These are phyloP conservation scores for Epichloe coenophiala DNA, from an alignment of 2,329 filamentous ascomycete species.

Conservation along the genomic window DNA sequence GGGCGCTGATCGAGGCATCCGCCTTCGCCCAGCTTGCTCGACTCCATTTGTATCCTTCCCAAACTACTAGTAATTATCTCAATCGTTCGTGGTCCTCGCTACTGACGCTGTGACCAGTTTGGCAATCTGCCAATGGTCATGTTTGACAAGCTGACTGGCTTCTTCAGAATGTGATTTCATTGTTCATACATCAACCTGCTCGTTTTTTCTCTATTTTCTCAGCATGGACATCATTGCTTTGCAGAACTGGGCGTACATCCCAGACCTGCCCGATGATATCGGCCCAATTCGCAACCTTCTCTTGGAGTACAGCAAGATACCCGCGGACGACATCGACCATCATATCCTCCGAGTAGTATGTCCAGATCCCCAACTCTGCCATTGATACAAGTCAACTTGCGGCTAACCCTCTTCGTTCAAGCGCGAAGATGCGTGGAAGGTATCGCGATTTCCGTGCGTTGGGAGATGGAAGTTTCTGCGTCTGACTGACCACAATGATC, in stretches of 20 bases:
- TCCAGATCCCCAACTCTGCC: neutral
- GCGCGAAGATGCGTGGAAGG: slow-evolving; percentile 33
- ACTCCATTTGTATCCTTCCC: neutral
- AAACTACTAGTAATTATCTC: neutral
- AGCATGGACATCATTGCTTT: slow-evolving; percentile 22
- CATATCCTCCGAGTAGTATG: slow-evolving; percentile 22
- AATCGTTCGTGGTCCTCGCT: neutral
- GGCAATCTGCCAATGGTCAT: neutral
- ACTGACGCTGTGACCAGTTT: neutral
- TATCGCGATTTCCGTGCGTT: slow-evolving; percentile 30
- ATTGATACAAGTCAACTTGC: neutral
- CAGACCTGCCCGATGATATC: slow-evolving; percentile 23
- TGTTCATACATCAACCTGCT: neutral
- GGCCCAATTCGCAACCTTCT: slow-evolving; percentile 23
- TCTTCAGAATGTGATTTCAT: neutral
- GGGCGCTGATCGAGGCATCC: too few relatives aligned
- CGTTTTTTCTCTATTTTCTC: neutral
- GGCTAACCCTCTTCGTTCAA: slow-evolving; percentile 10
- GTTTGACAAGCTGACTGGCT: neutral
- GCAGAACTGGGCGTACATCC: slow-evolving; percentile 23
- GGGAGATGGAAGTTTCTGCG: slow-evolving; percentile 37
- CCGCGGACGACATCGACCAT: slow-evolving; percentile 19
- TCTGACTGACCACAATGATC: slow-evolving; percentile 26
- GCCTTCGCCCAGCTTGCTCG: neutral
- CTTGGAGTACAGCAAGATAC: slow-evolving; percentile 24